Conservation (phyloP, 179 eudicot genomes). For the Silene coronaria region DNA sequence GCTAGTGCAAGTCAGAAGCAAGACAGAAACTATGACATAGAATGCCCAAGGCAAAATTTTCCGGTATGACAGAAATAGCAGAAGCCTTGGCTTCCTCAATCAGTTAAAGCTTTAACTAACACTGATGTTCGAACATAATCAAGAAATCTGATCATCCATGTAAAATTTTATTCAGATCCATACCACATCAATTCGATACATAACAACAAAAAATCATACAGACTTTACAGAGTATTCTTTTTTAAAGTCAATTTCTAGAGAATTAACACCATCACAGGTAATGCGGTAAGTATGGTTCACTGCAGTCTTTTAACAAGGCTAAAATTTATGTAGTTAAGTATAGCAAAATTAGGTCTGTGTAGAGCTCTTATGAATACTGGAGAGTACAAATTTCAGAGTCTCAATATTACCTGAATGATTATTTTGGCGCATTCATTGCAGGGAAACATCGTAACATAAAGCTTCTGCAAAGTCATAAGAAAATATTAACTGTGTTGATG, state of each 20-base stretch:
- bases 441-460: conserved; percentile 94
- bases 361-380: not conserved
- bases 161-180: not conserved
- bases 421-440: conserved; percentile 96
- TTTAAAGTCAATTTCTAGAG: not conserved
- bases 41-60: not conserved
- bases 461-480: conserved; percentile 49
- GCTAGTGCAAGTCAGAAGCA: not conserved
- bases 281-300: not conserved
- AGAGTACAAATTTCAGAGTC: not conserved
- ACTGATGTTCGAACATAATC: not conserved
- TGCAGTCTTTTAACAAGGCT: not conserved
- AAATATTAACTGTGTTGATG: not conserved
- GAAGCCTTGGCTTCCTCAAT: not conserved
- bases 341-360: not conserved
- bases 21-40: not conserved
- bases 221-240: too few relatives aligned
- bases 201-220: too few relatives aligned
- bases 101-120: not conserved
- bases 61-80: not conserved
- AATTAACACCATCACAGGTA: not conserved
- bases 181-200: not conserved
- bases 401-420: conserved; percentile 66
- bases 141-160: not conserved
- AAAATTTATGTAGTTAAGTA: not conserved